Base-by-base conservation (phyloP, 768 basidiomycete species). In the Kwoniella dendrophila region DNA sequence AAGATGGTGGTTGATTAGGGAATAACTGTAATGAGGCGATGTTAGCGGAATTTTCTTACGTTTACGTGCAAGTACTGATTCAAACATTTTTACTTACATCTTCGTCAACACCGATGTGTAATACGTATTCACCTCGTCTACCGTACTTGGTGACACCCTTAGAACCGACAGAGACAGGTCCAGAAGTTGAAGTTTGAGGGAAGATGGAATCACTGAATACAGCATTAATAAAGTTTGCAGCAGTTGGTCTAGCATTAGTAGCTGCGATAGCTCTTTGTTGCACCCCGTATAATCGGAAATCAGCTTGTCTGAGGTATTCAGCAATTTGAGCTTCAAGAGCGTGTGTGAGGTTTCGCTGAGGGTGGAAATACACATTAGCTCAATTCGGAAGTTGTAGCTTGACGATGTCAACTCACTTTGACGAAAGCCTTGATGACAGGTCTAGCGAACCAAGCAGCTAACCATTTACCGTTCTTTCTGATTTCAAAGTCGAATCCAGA, bases 231-330 rank as follows among this genome's bases (percentile, higher is more conserved):
- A 77, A 78, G 72, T 78, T 78, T 57, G 62, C 58, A 20, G 77
- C 64, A 26, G 73, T 70, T 20, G 77, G 77, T 49, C 63, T 62
- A 29, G 77, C 88, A 49, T 88, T 92, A 24, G 95, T 92, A 0
- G 93, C 97, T 2, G 95, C 92, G 58, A 93, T 90, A 3, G 90
- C 91, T 43, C 93, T 85, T 78, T 98, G 96, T 29, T 92, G 86
- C 11, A 97, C 82, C 41, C 82, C 81, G 40, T 94, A 83, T 64
- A 88, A 88, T 81, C 89, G 54, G 72, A 74, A 72, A 61, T 78
- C 77, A 53, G 76, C 75, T 33, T 51, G 49, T 45, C 68, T 59
- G 54, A 78, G 67, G 60, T 74, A 75, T 58, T 77, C 74, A 40
- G 68, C 63, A 53, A 78, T 76, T 62, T 78, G 77, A 22, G 66